Base-by-base conservation (phyloP, 768 basidiomycete species). In the Dacryopinax spathularia region DNA sequence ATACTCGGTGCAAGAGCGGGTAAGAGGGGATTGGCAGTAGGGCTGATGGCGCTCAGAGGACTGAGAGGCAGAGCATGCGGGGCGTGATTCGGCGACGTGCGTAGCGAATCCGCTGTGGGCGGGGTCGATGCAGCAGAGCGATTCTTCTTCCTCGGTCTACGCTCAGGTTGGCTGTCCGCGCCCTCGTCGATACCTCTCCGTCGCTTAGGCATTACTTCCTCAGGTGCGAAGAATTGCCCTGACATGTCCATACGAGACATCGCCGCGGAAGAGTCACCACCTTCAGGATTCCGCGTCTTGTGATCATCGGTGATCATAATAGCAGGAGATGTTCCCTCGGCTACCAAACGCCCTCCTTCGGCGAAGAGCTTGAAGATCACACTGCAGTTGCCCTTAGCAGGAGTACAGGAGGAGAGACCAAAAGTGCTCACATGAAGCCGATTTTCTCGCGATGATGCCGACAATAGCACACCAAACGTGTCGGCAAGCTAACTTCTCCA, bases 251-350 rank as follows among this genome's bases (percentile, higher is more conserved):
- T 10, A 4, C 5, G 48, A 29, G 48, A n/a, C n/a, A n/a, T n/a
- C n/a, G n/a, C 6, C 12, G 48, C 10, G 3, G 5, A 7, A 15
- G 13, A 2, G 39, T 43, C 33, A 44, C 33, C 16, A 36, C 37
- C 67, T 64, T 68, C 69, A 71, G 44, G 64, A 65, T 65, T 70
- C 69, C 48, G 48, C 31, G 90, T 92, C 76, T 99, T 99, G 77
- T 99, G 96, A 74, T 99, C 96, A 77, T 99, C 96, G 1, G 95
- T 99, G 68, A 98, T 98, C 86, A 98, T 94, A 68, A 99, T 93
- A 2, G 95, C 91, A 33, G 85, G 83, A 1, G 92, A 89, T 62
- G 79, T 81, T 3, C 91, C 92, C 7, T 82, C 80, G 15, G 90
- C 94, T 62, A 98, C 84, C 59, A 91, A 74, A 22, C 87, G 82